Base-by-base conservation (phyloP, 805 yeast genomes). In the Cyberlindnera euphorbiiphila region DNA sequence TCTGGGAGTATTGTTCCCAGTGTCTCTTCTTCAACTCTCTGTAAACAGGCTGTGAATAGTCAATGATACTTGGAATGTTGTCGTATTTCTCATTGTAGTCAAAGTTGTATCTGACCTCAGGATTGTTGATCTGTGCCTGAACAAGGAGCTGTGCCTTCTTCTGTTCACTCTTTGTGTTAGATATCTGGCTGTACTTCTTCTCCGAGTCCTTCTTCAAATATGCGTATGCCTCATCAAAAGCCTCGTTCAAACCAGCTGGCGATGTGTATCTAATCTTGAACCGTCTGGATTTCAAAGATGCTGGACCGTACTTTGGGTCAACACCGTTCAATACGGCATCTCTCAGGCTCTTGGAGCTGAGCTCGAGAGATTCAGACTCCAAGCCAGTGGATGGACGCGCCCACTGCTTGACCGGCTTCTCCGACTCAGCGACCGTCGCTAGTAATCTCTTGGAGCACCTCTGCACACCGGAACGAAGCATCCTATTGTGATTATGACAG, bases 51-150 rank as follows among this genome's bases (percentile, higher is more conserved):
- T 76, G 77, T 2, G 74, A 56, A 54, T 79, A 71, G 60, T 91
- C 95, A 38, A 82, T 62, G 9, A 65, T 49, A 11, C 69, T 67
- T 4, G 73, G 61, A 29, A 64, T 47, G 43, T 65, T 65, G 16
- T 63, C 57, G 19, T 59, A 21, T 36, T 64, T 65, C 20, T 63
- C 63, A 30, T 62, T 53, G 56, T 59, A 78, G 28, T 66, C 65
- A 27, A 74, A 68, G 60, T 82, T 85, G 65, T 74, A 86, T 39
- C 76, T 66, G 10, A 87, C 96, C 60, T 87, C 95, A 12, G 98
- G 98, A 58, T 89, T 86, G 56, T 71, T 60, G 32, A 69, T 53
- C 59, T 91, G 95, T 1, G 95, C 87, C 39, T 72, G 65, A 8
- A 76, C 68, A 21, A 68, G 57, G 18, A 77, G 59, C 39, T 60